These are phyloP conservation scores for Bipolaris zeicola DNA, from an alignment of 2,329 filamentous ascomycete genomes.

Conservation along the genomic window DNA sequence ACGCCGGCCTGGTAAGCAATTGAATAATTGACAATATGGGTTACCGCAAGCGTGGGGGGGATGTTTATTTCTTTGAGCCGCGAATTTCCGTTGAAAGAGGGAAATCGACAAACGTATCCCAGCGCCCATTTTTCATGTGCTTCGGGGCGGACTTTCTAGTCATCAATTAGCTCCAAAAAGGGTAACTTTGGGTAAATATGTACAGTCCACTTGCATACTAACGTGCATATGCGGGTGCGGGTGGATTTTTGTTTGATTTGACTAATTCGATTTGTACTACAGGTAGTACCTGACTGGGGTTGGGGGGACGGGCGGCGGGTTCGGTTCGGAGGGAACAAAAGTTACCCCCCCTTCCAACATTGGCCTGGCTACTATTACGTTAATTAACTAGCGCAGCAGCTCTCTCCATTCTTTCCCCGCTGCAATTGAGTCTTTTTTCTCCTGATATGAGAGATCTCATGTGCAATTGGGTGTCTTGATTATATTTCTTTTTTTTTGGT, in stretches of 20 bases:
- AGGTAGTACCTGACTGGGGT: not conserved
- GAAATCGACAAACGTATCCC: not conserved
- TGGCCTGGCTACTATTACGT: no score
- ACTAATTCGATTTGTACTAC: constrained; percentile 16
- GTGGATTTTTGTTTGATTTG: not conserved
- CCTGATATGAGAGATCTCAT: not conserved
- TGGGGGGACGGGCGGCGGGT: not conserved
- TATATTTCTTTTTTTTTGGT: not conserved
- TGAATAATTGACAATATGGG: no score
- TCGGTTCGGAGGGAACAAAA: no score
- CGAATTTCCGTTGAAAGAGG: constrained; percentile 1
- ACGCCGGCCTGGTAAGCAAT: no score
- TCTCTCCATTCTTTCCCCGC: not conserved
- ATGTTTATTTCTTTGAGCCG: not conserved
- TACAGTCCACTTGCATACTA: constrained; percentile 1
- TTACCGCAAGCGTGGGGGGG: constrained; percentile 2
- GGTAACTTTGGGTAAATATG: not conserved
- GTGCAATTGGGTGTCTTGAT: constrained; percentile 1
- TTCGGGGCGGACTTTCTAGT: not conserved
- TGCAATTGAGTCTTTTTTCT: not conserved
- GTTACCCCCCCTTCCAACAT: no score
- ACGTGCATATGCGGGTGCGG: not conserved
- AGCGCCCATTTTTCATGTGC: not conserved
- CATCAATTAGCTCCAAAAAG: constrained; percentile 11
- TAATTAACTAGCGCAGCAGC: no score